Evolutionary conservation across 306 rosid species (phyloP), one percentile per base, ranked within the genome.

Genomic region (Lagenaria siceraria): DNA sequence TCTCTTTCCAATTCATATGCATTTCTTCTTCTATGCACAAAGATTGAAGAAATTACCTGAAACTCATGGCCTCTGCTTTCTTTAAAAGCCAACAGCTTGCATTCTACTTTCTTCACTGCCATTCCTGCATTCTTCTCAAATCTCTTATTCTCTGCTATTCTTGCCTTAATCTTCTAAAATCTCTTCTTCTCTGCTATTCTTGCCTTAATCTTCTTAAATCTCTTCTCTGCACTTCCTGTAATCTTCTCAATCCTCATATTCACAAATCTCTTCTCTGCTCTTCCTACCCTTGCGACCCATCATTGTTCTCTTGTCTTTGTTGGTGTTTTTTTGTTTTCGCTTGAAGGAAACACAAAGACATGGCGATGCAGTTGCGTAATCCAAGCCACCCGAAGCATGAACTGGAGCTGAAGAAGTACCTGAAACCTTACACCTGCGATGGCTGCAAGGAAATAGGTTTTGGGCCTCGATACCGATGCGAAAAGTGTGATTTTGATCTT

Each of bases 391-490:
- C 14, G 18, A 11, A 43, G 43, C 80, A 76, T 7, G 52, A 55
- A 40, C 52, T 76, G 17, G 64, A 76, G 77, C 77, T 68, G 22
- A 76, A 46, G 15, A 15, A 29, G 17, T 66, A 27, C 66, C 74
- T 33, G 25, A 81, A 76, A 46, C 80, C 77, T 21, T 81, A 68
- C 64, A 5, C 7, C 8, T 76, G 83, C 24, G 64, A 81, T 56
- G 80, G 74, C 33, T 81, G 83, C 77, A 76, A 22, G 48, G 77
- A 76, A 54, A 64, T 3, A 1, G 83, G 77, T 14, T 65, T 75
- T 11, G 83, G 83, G 43, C 24, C 68, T 25, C 60, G 76, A 25
- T 75, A 80, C 78, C 48, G 83, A 64, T 75, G 83, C 17, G 60
- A 75, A 22, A 35, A 4, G 33, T 76, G 80, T 12, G 54, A 76